Evolutionary conservation across 495 filamentous ascomycete species (phyloP), one percentile per base, ranked within the genome.

Genomic region (Cladorrhinum samala): DNA sequence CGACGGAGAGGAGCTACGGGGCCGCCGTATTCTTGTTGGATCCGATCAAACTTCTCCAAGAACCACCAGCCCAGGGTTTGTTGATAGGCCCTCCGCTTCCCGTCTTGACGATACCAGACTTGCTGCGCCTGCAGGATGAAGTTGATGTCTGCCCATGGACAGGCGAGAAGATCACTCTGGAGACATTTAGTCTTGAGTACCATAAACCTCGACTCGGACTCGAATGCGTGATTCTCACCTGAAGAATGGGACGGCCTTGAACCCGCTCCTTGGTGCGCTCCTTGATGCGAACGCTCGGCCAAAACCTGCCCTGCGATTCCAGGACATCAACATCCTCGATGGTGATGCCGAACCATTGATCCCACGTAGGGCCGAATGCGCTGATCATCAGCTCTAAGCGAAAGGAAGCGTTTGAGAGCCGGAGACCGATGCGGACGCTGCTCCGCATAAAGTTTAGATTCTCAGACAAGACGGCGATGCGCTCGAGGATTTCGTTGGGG

Each of bases 401-500:
- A 17, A 66, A 68, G 2, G 60, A 54, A 2, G 5, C 11, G 9
- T 51, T 54, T 2, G 72, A 74, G 20, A 76, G 57, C 1, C 66
- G 20, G 2, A 55, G 49, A 16, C 72, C 70, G 20, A 76, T 55
- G 37, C 59, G 62, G 20, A 53, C 66, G 47, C 67, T 70, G 38
- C 63, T 61, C 17, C 59, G 62, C 1, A 72, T 55, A 6, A 76
- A 57, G 50, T 70, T 65, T 46, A 66, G 17, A 42, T 76, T 74
- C 49, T 60, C 60, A 11, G 69, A 73, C 21, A 67, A 41, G 58
- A 61, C 55, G 17, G 72, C 64, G 50, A 76, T 73, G 2, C 37
- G 60, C 57, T 73, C 70, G n/a, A 76, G 62, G 16, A 76, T 59
- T 52, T 76, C 73, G 24, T 64, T 43, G 1, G 73, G 73, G 9